Percentiles rank a stretch among this genome's conserved stretches.
Evolutionary conservation across 345 rosid species (phyloP).

Genomic region (Cardiospermum halicacabum): DNA sequence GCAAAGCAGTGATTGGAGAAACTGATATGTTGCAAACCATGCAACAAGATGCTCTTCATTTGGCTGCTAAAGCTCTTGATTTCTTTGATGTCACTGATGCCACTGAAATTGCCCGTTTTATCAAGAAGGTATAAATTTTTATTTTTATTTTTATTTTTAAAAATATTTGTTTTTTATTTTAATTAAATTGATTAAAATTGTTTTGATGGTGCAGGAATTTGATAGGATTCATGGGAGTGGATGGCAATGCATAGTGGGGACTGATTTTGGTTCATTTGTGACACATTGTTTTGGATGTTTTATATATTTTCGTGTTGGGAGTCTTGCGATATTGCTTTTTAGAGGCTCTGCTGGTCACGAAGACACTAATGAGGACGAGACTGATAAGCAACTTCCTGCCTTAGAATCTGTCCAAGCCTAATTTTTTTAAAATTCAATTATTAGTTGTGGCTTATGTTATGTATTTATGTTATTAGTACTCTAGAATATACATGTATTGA

Average conservation of each 20-base stretch:
- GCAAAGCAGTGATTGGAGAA: slow-evolving; percentile 75
- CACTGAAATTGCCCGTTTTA: slow-evolving; percentile 69
- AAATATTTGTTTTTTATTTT: too few relatives aligned
- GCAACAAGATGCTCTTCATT: slow-evolving; percentile 66
- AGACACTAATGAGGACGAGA: slow-evolving; percentile 8
- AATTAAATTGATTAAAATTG: neutral
- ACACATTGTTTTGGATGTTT: slow-evolving; percentile 56
- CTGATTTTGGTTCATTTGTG: slow-evolving; percentile 64
- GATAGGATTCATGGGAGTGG: slow-evolving; percentile 44
- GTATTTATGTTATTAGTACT: slow-evolving; percentile 8
- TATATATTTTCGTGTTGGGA: slow-evolving; percentile 52
- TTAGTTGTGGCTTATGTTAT: neutral
- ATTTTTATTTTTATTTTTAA: too few relatives aligned
- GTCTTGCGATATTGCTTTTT: slow-evolving; percentile 62
- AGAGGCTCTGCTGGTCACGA: slow-evolving; percentile 47
- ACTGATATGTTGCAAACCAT: slow-evolving; percentile 76
- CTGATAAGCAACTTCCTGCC: slow-evolving; percentile 16
- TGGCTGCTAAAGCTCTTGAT: slow-evolving; percentile 81
- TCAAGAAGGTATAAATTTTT: slow-evolving; percentile 48
- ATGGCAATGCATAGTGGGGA: slow-evolving; percentile 74
- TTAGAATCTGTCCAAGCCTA: slow-evolving; percentile 20
- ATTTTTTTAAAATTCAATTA: neutral
- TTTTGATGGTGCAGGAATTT: slow-evolving; percentile 46
- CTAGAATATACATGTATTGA: neutral
- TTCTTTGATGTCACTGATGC: slow-evolving; percentile 63